A percentile compares a stretch with the other conserved stretches of the same genome.
Conservation (phyloP, 2,329 filamentous ascomycete genomes). For the Apiospora aurea region DNA sequence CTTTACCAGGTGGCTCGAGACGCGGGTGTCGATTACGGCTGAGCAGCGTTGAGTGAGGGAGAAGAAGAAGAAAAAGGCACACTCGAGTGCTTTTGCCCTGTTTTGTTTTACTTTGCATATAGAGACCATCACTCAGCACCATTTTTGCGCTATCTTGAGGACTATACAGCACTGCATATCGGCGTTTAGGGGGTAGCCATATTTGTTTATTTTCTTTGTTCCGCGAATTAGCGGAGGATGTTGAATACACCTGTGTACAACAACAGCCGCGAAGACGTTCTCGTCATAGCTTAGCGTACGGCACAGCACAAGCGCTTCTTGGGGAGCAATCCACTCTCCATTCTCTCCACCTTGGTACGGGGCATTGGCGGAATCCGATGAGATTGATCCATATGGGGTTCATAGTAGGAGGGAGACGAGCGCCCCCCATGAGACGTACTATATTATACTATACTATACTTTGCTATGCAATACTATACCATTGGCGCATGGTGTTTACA, state of each 20-base stretch:
- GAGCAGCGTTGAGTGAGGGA: not conserved
- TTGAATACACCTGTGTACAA: not conserved
- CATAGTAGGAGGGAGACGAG: too few relatives aligned
- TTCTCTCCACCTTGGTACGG: not conserved
- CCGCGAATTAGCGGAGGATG: not conserved
- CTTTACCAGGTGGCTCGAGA: slow-evolving; percentile 64
- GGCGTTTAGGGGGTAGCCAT: not conserved
- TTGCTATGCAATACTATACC: not conserved
- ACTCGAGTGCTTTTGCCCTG: not conserved
- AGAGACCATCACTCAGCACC: not conserved
- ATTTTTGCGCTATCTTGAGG: not conserved
- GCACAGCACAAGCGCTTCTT: not conserved
- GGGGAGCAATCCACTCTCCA: slow-evolving; percentile 2
- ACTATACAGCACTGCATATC: not conserved
- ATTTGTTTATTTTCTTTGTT: not conserved
- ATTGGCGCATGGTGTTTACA: slow-evolving; percentile 8
- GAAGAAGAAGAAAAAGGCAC: not conserved
- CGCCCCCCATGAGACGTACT: not conserved
- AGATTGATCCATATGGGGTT: not conserved
- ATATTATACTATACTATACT: not conserved
- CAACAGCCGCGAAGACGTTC: not conserved
- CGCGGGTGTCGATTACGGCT: not conserved
- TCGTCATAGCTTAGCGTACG: not conserved
- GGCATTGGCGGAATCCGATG: not conserved
- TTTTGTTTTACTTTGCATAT: not conserved